phyloP scores from a whole-genome alignment of 345 rosid genomes.

The Populus ilicifolia region DNA sequence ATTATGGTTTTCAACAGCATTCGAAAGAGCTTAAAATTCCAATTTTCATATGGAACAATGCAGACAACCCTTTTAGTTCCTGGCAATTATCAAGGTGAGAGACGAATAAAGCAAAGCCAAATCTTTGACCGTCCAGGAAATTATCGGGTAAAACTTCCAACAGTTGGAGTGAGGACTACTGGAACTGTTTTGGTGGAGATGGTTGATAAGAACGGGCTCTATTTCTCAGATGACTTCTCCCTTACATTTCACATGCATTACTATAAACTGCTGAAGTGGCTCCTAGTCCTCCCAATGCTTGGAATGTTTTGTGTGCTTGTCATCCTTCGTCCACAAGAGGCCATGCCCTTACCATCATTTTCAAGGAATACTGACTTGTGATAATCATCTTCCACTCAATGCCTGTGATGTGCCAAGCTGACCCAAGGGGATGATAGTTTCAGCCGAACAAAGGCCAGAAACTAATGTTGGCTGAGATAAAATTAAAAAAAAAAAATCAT shows the following conservation, averaged over 20 bases:
- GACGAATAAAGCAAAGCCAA: constrained; percentile 67
- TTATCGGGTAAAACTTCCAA: constrained; percentile 73
- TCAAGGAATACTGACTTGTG: constrained; percentile 78
- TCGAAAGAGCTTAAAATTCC: neutral
- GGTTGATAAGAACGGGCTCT: constrained; percentile 85
- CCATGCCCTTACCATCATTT: constrained; percentile 85
- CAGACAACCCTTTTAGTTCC: constrained; percentile 93
- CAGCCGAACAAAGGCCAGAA: constrained; percentile 1
- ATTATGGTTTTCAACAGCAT: neutral
- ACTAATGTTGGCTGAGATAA: neutral
- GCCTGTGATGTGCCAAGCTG: neutral
- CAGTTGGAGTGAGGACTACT: constrained; percentile 85
- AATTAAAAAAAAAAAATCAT: neutral
- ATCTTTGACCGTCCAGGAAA: constrained; percentile 66
- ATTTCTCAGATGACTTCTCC: constrained; percentile 95
- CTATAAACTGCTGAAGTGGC: constrained; percentile 95
- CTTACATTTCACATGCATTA: constrained; percentile 97
- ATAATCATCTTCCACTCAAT: constrained; percentile 11
- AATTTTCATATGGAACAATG: constrained; percentile 15
- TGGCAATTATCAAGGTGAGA: constrained; percentile 89
- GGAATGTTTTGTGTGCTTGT: constrained; percentile 89
- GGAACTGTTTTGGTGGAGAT: constrained; percentile 94
- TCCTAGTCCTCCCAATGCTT: constrained; percentile 92
- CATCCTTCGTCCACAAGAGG: constrained; percentile 89
- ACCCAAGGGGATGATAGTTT: neutral